Evolutionary conservation across 768 basidiomycete genomes (phyloP), one percentile per base, ranked within the genome.

Genomic region (Mycena olivaceomarginata): DNA sequence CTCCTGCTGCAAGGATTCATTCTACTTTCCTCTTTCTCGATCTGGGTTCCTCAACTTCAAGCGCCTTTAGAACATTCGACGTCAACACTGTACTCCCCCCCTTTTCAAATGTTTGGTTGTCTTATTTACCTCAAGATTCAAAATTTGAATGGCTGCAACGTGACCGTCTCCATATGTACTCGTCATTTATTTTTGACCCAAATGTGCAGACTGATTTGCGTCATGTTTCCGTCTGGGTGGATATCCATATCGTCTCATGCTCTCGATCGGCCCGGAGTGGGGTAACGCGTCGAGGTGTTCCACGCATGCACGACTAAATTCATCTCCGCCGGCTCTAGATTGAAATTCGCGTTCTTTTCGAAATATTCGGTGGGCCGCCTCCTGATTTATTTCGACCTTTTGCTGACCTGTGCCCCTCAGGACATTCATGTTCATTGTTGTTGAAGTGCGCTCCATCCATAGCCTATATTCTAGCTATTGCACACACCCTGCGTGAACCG

Each of bases 101-200:
- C n/a, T 59, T 59, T 59, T 59, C 57, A 59, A 59, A 59, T 59
- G 57, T 56, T 56, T 56, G 53, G 53, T 15, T 2, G 53, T 56
- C 53, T 56, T 56, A 56, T 56, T 56, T n/a, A n/a, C 22, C 53
- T 56, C 57, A 59, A 31, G 57, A 59, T 59, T 59, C 57, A 59
- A 59, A 59, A 59, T 59, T 13, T 9, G 5, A 59, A 59, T 59
- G 25, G 57, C 25, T 59, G 31, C 57, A 59, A 59, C 25, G 25
- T 22, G 57, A 59, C 22, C 1, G 57, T 31, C 57, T 59, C n/a
- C n/a, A n/a, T n/a, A 6, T 37, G 57, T 25, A 59, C 9, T 25
- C 57, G 25, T 59, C 57, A 59, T 59, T 59, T 59, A 31, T 25
- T 37, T 59, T 31, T 25, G 57, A 31, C 22, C 57, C 25, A 22